Evolutionary conservation across 2,329 filamentous ascomycete genomes (phyloP).

Genomic region (Alternaria atra): DNA sequence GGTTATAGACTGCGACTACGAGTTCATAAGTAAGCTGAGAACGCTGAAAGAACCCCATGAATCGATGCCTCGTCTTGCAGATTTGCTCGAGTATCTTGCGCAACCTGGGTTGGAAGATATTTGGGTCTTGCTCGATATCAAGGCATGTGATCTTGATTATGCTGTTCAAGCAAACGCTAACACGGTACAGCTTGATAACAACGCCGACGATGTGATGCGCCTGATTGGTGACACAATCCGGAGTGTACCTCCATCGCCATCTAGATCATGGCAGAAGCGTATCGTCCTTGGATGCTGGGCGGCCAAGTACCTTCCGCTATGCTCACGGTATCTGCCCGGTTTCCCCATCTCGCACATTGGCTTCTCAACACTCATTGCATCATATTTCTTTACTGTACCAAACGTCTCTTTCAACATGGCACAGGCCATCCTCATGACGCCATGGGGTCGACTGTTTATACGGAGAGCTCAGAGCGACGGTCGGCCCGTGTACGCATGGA

Average conservation of each 20-base stretch:
- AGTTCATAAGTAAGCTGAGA: slow-evolving; percentile 71
- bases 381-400: slow-evolving; percentile 72
- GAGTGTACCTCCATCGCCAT: slow-evolving; percentile 56
- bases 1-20: slow-evolving; percentile 80
- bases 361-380: slow-evolving; percentile 72
- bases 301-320: slow-evolving; percentile 73
- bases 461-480: slow-evolving; percentile 64
- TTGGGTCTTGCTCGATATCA: slow-evolving; percentile 90
- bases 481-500: slow-evolving; percentile 80
- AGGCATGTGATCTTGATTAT: slow-evolving; percentile 62
- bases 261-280: slow-evolving; percentile 72
- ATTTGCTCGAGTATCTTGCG: slow-evolving; percentile 77
- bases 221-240: slow-evolving; percentile 71
- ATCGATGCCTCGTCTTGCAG: slow-evolving; percentile 75
- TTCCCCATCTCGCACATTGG: slow-evolving; percentile 75
- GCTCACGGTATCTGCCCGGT: slow-evolving; percentile 67
- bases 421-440: slow-evolving; percentile 72
- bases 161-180: slow-evolving; percentile 11
- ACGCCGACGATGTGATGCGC: slow-evolving; percentile 74
- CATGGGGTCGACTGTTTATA: slow-evolving; percentile 72
- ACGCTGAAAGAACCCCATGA: slow-evolving; percentile 74
- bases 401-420: slow-evolving; percentile 82
- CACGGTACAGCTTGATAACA: slow-evolving; percentile 68
- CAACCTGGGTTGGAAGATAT: slow-evolving; percentile 71
- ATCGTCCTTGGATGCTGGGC: slow-evolving; percentile 87